Evolutionary conservation across 768 basidiomycete species (phyloP), one percentile per base, ranked within the genome.

Genomic region (Collybia sp.): DNA sequence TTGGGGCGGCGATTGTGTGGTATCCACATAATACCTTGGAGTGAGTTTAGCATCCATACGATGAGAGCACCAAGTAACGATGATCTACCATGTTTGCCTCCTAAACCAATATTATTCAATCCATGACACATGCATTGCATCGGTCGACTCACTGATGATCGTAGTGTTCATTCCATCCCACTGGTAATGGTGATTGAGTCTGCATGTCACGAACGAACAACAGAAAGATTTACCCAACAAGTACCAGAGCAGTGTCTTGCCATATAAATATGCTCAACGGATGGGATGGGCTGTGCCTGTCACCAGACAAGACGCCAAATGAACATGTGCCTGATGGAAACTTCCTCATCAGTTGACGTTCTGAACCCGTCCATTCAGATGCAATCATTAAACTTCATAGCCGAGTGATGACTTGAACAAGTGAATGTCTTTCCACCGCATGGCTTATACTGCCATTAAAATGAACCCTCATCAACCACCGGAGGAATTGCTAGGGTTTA

Each of bases 1-100:
- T 30, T 62, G 63, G 6, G 67, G 62, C 4, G 68, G 69, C 12
- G 47, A 45, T 9, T 50, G 53, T 35, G 51, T 59, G 18, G 55
- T 58, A 47, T 67, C 64, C 34, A 67, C 58, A 48, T 70, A 70
- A 51, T 62, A 70, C 64, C 63, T 65, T 30, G 25, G 10, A n/a
- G 35, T n/a, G 17, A 37, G 10, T 18, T 13, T 25, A 18, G 17
- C 35, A 18, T 37, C 35, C n/a, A 13, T 4, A 37, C 35, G 35
- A 37, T 13, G n/a, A n/a, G n/a, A n/a, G n/a, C 13, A 37, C 35
- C 13, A n/a, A 37, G 10, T 18, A 10, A 43, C 4, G 15, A 6
- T 16, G 32, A 48, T 55, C 20, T 40, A 62, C 61, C 61, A 62
- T 10, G 54, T 36, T 31, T 53, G 45, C 50, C 54, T 52, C 20